Base-by-base conservation (phyloP, 768 basidiomycete species). In the Favolaschia claudopus region DNA sequence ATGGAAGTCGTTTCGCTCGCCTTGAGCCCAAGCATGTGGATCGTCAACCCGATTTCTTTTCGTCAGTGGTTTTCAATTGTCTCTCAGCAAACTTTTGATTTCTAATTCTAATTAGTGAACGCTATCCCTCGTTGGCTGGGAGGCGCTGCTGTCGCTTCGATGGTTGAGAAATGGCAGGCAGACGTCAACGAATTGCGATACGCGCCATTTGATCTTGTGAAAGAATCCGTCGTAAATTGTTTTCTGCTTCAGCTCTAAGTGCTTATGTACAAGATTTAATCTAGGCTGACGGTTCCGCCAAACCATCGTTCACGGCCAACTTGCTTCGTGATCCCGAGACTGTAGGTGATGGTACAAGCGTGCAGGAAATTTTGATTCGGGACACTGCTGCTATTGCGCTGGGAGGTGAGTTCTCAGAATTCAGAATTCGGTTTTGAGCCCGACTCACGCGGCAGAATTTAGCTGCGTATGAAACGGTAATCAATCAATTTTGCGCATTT, bases 401-500 rank as follows among this genome's bases (percentile, higher is more conserved):
- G 25, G 50, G 50, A 40, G 50, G 50, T 29, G 37, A 51, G 50
- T 29, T 15, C 24, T n/a, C n/a, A n/a, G n/a, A n/a, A n/a, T n/a
- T n/a, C n/a, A n/a, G n/a, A n/a, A n/a, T n/a, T n/a, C n/a, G n/a
- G n/a, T n/a, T n/a, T n/a, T n/a, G n/a, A n/a, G n/a, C n/a, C n/a
- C n/a, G n/a, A 44, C 24, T 25, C 9, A 31, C 15, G 29, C 17
- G 14, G 34, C 28, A n/a, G 8, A 8, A 28, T 13, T 27, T 51
- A 51, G 50, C 50, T 40, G 50, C 37, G 1, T 51, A 51, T 20
- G 50, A 51, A 17, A 51, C 50, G 14, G 50, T 51, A 31, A 39
- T 37, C 6, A 20, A 17, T 8, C 28, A 4, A 6, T n/a, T n/a
- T n/a, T n/a, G n/a, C 9, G 28, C n/a, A 12, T 15, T 5, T 40